Percentiles rank a stretch among this genome's conserved stretches.
These are phyloP conservation scores for Russula ochroleuca DNA, from an alignment of 768 basidiomycete genomes.

Conservation along the genomic window DNA sequence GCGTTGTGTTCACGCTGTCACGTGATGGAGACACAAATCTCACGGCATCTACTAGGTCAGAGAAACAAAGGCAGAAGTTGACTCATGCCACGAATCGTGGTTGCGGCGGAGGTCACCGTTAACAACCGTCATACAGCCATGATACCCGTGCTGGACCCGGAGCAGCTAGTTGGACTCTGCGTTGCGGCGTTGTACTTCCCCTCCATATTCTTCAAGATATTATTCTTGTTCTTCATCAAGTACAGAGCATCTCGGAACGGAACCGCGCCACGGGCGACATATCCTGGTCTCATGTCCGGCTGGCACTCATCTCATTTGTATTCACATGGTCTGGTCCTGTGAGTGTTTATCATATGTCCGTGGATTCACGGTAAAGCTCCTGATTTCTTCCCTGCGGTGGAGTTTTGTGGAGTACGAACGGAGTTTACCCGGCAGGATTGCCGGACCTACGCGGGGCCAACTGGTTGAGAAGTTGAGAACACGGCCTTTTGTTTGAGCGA, in stretches of 20 bases:
- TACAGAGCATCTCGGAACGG: conserved; percentile 20
- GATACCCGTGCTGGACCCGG: neutral
- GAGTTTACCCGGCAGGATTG: conserved; percentile 1
- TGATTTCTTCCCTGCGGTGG: conserved; percentile 49
- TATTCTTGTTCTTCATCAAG: conserved; percentile 32
- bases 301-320: conserved; percentile 38
- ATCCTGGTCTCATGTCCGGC: conserved; percentile 33
- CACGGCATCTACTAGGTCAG: no score
- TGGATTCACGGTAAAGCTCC: neutral
- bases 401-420: conserved; percentile 48
- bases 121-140: neutral
- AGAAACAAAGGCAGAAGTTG: no score
- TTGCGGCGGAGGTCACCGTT: no score
- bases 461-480: conserved; percentile 56
- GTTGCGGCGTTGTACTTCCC: conserved; percentile 39
- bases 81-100: no score
- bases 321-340: conserved; percentile 56
- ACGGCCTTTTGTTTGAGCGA: conserved; percentile 60
- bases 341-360: conserved; percentile 28
- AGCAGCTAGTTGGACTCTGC: conserved; percentile 27
- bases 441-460: conserved; percentile 37
- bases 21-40: neutral
- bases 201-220: no score
- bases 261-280: neutral
- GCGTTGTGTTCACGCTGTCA: neutral